Evolutionary conservation across 176 grass and related monocot species (phyloP), one percentile per base, ranked within the genome.

Genomic region (Bromus sterilis): DNA sequence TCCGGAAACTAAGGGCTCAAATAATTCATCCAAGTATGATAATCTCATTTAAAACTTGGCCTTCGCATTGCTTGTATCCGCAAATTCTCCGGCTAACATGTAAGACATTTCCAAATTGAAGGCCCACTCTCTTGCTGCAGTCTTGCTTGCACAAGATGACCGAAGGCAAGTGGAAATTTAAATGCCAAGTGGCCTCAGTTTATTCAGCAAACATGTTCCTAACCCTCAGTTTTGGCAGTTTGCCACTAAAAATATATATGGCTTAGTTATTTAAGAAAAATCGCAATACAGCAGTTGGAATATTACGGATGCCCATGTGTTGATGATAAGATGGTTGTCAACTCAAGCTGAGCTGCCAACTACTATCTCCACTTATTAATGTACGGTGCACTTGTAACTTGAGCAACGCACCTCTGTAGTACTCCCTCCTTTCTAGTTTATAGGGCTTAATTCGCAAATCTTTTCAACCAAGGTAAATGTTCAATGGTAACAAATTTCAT

Each of bases 1-100:
- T 78, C 82, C 77, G 61, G 63, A 81, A 89, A 77, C 21, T 78
- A 71, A 53, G 82, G 78, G 33, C 20, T 14, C 77, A 77, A 77
- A 85, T 76, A 59, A 56, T 61, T 75, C 16, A 70, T 67, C 24
- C 32, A 76, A 67, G 7, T 9, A 34, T 34, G 31, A 16, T 60
- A 62, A 68, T 58, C 18, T 75, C 31, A 84, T 85, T 80, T 24
- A 32, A 53, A 24, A 80, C 34, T 14, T 1, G 32, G 39, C 49
- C 39, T 20, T 46, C 30, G 14, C 23, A 20, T 71, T 14, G 60
- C 26, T 72, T 61, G 49, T 37, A 10, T 58, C 64, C 44, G 65
- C 76, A 84, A 84, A 61, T 55, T 80, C 39, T 66, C 44, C 60
- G 56, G 76, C 39, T 69, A 67, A 69, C 87, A n/a, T 59, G 61